Conservation (phyloP, 768 basidiomycete genomes). For the Hygrophoropsis aurantiaca region DNA sequence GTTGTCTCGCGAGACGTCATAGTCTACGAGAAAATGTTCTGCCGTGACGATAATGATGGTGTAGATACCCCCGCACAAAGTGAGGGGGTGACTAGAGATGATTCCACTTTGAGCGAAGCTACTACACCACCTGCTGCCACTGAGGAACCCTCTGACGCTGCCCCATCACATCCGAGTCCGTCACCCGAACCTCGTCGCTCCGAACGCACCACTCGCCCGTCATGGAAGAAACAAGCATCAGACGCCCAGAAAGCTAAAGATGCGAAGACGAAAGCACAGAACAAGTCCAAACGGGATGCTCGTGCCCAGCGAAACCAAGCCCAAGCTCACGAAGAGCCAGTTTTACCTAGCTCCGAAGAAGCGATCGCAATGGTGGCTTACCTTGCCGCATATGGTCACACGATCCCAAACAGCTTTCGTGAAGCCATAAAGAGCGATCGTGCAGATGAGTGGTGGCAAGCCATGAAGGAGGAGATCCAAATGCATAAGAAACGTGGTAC, state of each 20-base stretch:
- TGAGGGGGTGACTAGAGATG: conserved; percentile 1
- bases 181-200: conserved; percentile 3
- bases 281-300: neutral
- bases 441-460: conserved; percentile 4
- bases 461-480: conserved; percentile 8
- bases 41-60: no score
- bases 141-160: neutral
- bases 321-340: neutral
- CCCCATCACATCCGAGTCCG: neutral
- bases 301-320: neutral
- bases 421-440: neutral
- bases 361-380: neutral
- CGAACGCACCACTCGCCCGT: conserved; percentile 2
- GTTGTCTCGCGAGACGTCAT: conserved; percentile 3
- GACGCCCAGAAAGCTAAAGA: conserved; percentile 4
- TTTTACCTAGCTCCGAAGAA: neutral
- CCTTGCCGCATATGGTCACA: neutral
- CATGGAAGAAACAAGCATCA: conserved; percentile 7
- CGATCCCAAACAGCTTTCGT: neutral
- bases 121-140: neutral
- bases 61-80: no score
- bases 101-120: neutral
- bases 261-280: neutral
- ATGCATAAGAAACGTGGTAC: conserved; percentile 3
- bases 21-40: neutral